A percentile compares a stretch with the other conserved stretches of the same genome.
Conservation (phyloP, 805 yeast species). For the Myxozyma melibiosi region DNA sequence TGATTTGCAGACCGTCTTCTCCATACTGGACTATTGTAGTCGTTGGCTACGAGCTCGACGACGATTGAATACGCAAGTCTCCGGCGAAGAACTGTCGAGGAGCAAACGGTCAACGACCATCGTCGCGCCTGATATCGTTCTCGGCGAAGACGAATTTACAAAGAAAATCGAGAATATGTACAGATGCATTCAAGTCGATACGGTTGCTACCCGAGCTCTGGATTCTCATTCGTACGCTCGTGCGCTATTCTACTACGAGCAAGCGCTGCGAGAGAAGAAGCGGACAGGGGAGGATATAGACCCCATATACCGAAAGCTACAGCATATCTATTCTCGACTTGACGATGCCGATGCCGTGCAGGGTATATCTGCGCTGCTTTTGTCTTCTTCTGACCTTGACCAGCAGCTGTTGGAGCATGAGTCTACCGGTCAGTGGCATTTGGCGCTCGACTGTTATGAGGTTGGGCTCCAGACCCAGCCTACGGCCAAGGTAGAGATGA, state of each 20-base stretch:
- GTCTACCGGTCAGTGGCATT: constrained; percentile 81
- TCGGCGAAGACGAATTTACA: constrained; percentile 13
- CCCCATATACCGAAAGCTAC: constrained; percentile 47
- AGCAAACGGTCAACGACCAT: neutral
- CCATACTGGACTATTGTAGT: constrained; percentile 77
- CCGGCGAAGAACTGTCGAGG: constrained; percentile 13
- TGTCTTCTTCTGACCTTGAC: constrained; percentile 62
- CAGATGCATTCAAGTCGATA: constrained; percentile 40
- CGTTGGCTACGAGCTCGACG: constrained; percentile 57
- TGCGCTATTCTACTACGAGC: constrained; percentile 82
- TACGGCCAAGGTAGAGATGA: constrained; percentile 36
- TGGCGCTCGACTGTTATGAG: constrained; percentile 83
- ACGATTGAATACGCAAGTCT: constrained; percentile 1
- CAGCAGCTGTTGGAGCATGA: constrained; percentile 81
- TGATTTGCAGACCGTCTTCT: constrained; percentile 56
- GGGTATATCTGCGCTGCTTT: constrained; percentile 76
- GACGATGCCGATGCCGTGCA: constrained; percentile 89
- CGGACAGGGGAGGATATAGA: constrained; percentile 36
- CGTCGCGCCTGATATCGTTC: neutral
- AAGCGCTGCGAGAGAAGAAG: constrained; percentile 55
- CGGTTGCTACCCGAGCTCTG: constrained; percentile 75
- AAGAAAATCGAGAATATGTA: constrained; percentile 4
- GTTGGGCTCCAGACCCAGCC: constrained; percentile 46
- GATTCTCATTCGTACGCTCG: constrained; percentile 86
- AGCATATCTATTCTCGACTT: constrained; percentile 78